Evolutionary conservation across 805 yeast genomes (phyloP).

Genomic region (Candida endomychidarum): DNA sequence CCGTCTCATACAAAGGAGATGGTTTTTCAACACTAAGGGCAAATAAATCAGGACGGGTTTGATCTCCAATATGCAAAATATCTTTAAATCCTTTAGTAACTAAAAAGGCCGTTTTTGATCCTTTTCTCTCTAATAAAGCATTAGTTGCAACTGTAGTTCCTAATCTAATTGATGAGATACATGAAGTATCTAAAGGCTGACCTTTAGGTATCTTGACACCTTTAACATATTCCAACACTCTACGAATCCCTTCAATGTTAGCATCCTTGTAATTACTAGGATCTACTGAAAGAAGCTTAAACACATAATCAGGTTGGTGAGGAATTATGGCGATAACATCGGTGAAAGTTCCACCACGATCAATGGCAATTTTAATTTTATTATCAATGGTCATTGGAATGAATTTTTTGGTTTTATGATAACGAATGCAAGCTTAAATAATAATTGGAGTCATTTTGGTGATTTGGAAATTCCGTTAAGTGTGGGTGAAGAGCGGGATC

Average conservation of each 20-base stretch:
- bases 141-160: slow-evolving; percentile 33
- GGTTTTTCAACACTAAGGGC: slow-evolving; percentile 18
- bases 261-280: slow-evolving; percentile 21
- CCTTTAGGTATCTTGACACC: slow-evolving; percentile 25
- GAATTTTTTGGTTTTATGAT: too few relatives aligned
- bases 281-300: slow-evolving; percentile 30
- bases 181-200: slow-evolving; percentile 17
- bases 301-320: slow-evolving; percentile 56
- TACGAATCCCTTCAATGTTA: slow-evolving; percentile 21
- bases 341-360: slow-evolving; percentile 28
- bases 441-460: not conserved
- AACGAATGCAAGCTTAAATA: not conserved
- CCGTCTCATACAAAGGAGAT: slow-evolving; percentile 15
- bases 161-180: slow-evolving; percentile 20
- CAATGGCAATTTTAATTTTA: slow-evolving; percentile 19
- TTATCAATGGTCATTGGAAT: slow-evolving; percentile 6
- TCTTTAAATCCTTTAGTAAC: slow-evolving; percentile 23
- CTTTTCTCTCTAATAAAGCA: slow-evolving; percentile 24
- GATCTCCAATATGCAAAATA: slow-evolving; percentile 22
- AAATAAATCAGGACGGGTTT: slow-evolving; percentile 22
- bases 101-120: slow-evolving; percentile 19
- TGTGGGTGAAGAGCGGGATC: slow-evolving; percentile 1
- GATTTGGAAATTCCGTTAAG: not conserved
- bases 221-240: slow-evolving; percentile 17
- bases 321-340: slow-evolving; percentile 41